Percentiles rank a stretch among this genome's conserved stretches.
These are phyloP conservation scores for Skeletonema marinoi DNA, from an alignment of 108 stramenopile species.

Conservation along the genomic window DNA sequence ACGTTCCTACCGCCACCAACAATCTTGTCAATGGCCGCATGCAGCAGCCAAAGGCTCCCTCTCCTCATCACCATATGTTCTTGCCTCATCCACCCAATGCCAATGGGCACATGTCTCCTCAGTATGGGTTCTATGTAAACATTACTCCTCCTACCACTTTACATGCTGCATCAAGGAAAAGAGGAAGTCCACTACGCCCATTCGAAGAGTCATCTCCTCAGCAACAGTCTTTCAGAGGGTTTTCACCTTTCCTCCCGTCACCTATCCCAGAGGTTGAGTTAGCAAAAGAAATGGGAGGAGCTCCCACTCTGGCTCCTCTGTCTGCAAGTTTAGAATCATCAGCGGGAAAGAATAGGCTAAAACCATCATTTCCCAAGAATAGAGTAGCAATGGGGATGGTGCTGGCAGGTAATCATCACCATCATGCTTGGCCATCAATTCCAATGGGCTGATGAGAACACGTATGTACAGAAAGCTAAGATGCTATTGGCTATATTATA, in stretches of 20 bases:
- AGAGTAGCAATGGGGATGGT: constrained; percentile 45
- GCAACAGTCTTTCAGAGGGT: constrained; percentile 40
- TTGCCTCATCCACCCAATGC: constrained; percentile 56
- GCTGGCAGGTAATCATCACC: constrained; percentile 37
- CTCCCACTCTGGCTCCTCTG: constrained; percentile 16
- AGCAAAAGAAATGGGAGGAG: background rate
- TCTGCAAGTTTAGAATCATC: background rate
- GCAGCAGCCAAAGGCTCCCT: constrained; percentile 35
- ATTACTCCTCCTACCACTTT: constrained; percentile 82
- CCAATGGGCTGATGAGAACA: constrained; percentile 34
- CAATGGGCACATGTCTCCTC: constrained; percentile 66
- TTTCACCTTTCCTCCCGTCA: constrained; percentile 21
- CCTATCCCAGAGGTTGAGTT: constrained; percentile 33
- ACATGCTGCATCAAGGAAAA: constrained; percentile 21
- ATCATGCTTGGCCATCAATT: constrained; percentile 51
- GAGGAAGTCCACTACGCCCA: constrained; percentile 16
- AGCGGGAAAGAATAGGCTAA: constrained; percentile 15
- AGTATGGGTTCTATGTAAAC: constrained; percentile 82
- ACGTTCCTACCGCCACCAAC: constrained; percentile 2
- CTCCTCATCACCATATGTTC: constrained; percentile 46
- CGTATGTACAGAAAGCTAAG: background rate
- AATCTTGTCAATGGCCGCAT: constrained; percentile 1
- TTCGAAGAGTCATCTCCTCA: constrained; percentile 7
- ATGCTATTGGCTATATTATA: background rate
- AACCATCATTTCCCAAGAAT: constrained; percentile 51